Conservation (phyloP, 352 stramenopile genomes). For the Phytophthora syringae region DNA sequence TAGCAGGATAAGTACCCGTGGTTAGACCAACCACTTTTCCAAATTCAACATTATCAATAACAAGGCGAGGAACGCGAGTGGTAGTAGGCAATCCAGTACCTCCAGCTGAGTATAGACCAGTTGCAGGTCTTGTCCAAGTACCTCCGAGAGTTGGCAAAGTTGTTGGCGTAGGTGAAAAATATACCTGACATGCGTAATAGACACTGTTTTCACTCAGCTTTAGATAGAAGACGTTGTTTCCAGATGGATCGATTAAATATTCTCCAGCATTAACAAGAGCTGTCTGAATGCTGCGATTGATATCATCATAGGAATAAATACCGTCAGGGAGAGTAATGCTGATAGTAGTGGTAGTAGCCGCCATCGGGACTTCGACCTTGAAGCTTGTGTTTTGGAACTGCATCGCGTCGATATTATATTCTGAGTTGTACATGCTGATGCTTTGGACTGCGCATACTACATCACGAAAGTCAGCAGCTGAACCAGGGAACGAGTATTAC, state of each 20-base stretch:
- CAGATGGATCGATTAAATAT: constrained; percentile 17
- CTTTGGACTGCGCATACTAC: neutral
- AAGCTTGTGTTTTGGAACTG: constrained; percentile 13
- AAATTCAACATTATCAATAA: constrained; percentile 25
- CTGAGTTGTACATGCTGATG: constrained; percentile 1
- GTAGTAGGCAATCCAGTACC: constrained; percentile 19
- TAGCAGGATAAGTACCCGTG: constrained; percentile 14
- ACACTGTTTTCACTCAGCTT: constrained; percentile 14
- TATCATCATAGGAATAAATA: constrained; percentile 13
- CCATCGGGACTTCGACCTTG: constrained; percentile 20
- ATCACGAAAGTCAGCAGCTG: constrained; percentile 3
- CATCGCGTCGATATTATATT: constrained; percentile 16
- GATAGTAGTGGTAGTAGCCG: constrained; percentile 7
- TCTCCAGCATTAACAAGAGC: constrained; percentile 14
- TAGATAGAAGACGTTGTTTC: constrained; percentile 19
- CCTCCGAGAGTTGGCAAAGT: constrained; percentile 4
- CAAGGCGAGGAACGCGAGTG: constrained; percentile 19
- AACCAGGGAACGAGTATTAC: constrained; percentile 7
- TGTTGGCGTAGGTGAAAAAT: constrained; percentile 11
- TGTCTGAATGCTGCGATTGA: constrained; percentile 13
- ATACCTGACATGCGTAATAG: constrained; percentile 17
- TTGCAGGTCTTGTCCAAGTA: constrained; percentile 15
- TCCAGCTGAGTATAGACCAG: too few species aligned
- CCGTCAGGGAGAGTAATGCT: constrained; percentile 1
- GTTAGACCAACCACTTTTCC: constrained; percentile 22